Base-by-base conservation (phyloP, 768 basidiomycete genomes). In the Scleroderma citrinum region DNA sequence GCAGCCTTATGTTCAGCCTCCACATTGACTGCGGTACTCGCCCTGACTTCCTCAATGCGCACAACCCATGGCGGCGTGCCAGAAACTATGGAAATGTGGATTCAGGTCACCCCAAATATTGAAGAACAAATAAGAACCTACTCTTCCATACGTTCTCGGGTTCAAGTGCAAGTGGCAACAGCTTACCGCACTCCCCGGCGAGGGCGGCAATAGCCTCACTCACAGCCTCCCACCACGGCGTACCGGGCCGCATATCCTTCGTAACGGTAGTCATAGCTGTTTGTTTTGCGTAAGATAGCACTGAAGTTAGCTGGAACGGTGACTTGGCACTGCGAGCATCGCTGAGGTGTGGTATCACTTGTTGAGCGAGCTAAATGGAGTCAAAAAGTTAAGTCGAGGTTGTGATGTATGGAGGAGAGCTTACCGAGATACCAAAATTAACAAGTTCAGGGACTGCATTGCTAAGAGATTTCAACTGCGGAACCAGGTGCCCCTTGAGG, bases 1-100 rank as follows among this genome's bases (percentile, higher is more conserved):
- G 79, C 71, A 7, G 92, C 84, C 66, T 90, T 89, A 41, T 87
- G 81, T 61, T 97, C 95, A 1, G 94, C 93, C 60, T 96, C 95
- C 20, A 92, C 75, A 58, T 96, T 97, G 68, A 89, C 76, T 0
- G 91, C 87, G 2, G 86, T 78, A 42, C 75, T 82, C 0, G 87
- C 78, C 63, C 90, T 90, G 69, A 99, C 82, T 58, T 92, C 83
- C 12, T 81, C 78, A 8, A 95, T 77, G 19, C 95, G 79, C 0
- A 78, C 69, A 2, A 91, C 72, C 95, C 95, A 98, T 2, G 96
- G 95, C 2, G 90, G 74, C 0, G 80, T 76, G 14, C 85, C 85
- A 42, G 80, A 76, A 52, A 87, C 87, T 91, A 54, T 38, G 12
- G 35, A 48, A 42, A 26, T 14, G 30, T 20, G 23, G n/a, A 32